phyloP scores from a whole-genome alignment of 176 grass and related monocot species.

The Lolium perenne region DNA sequence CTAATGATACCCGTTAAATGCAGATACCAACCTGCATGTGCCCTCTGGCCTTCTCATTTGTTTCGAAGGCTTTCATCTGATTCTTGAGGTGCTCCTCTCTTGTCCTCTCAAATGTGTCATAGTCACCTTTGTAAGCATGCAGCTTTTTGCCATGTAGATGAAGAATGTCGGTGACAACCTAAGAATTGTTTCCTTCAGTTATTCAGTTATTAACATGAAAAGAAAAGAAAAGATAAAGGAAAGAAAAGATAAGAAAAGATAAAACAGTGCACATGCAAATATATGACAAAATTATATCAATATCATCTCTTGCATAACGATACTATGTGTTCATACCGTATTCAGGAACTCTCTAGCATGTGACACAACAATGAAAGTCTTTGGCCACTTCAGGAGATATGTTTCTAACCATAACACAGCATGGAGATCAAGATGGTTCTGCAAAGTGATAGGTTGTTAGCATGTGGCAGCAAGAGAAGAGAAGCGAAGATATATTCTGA shows the following conservation, averaged over 20 bases:
- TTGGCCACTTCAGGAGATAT: constrained; percentile 96
- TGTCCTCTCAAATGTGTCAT: constrained; percentile 95
- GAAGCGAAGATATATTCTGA: not conserved
- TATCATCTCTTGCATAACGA: constrained; percentile 29
- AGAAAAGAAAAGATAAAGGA: not conserved
- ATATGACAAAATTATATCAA: not conserved
- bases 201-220: constrained; percentile 39
- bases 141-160: constrained; percentile 88
- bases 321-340: constrained; percentile 60
- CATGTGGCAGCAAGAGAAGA: constrained; percentile 28
- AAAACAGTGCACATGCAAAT: constrained; percentile 3
- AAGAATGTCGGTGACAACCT: constrained; percentile 97
- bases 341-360: constrained; percentile 97
- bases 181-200: constrained; percentile 27
- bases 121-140: constrained; percentile 94
- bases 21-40: constrained; percentile 86
- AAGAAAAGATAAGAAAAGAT: not conserved
- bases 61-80: constrained; percentile 91
- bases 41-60: constrained; percentile 79
- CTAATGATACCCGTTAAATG: constrained; percentile 32
- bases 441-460: constrained; percentile 41
- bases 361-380: constrained; percentile 97
- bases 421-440: constrained; percentile 99
- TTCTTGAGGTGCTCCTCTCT: constrained; percentile 87
- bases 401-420: constrained; percentile 92